These are phyloP conservation scores for Rhizopogon vulgaris DNA, from an alignment of 768 basidiomycete genomes.

Conservation along the genomic window DNA sequence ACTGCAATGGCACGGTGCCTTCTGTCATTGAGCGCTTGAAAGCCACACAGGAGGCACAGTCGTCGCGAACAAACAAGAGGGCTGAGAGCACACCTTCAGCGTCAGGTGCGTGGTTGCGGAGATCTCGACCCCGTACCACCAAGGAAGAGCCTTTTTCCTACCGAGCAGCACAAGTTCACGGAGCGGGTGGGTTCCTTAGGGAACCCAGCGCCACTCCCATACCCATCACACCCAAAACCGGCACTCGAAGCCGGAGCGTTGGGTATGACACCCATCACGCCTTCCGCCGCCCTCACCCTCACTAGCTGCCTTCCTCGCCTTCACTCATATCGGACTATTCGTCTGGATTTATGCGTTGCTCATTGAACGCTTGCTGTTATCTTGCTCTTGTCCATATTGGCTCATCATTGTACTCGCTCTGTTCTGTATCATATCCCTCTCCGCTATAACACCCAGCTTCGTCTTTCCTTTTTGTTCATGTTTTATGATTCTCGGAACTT, in stretches of 20 bases:
- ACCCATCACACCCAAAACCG: slow-evolving; percentile 13
- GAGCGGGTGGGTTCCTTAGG: slow-evolving; percentile 18
- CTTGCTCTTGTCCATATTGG: background rate
- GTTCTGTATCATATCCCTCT: slow-evolving; percentile 3
- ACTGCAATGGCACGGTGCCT: slow-evolving; percentile 9
- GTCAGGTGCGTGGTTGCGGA: slow-evolving; percentile 15
- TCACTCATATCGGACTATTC: background rate
- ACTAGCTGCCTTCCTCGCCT: slow-evolving; percentile 6
- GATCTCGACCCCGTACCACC: slow-evolving; percentile 4
- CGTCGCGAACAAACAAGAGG: slow-evolving; percentile 10
- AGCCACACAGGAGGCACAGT: slow-evolving; percentile 10
- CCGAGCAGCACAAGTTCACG: slow-evolving; percentile 3
- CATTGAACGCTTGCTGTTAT: background rate
- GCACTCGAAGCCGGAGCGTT: slow-evolving; percentile 22
- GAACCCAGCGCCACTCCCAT: slow-evolving; percentile 21
- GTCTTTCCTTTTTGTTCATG: background rate
- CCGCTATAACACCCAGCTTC: background rate
- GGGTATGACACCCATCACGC: slow-evolving; percentile 13
- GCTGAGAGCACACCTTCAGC: slow-evolving; percentile 26
- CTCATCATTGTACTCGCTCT: slow-evolving; percentile 12
- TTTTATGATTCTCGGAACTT: background rate
- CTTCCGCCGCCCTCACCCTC: slow-evolving; percentile 10
- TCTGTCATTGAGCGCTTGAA: slow-evolving; percentile 17
- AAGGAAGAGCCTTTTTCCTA: slow-evolving; percentile 9
- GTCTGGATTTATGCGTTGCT: slow-evolving; percentile 13